Base-by-base conservation (phyloP, 2,329 filamentous ascomycete genomes). In the Pseudogymnoascus sp. region DNA sequence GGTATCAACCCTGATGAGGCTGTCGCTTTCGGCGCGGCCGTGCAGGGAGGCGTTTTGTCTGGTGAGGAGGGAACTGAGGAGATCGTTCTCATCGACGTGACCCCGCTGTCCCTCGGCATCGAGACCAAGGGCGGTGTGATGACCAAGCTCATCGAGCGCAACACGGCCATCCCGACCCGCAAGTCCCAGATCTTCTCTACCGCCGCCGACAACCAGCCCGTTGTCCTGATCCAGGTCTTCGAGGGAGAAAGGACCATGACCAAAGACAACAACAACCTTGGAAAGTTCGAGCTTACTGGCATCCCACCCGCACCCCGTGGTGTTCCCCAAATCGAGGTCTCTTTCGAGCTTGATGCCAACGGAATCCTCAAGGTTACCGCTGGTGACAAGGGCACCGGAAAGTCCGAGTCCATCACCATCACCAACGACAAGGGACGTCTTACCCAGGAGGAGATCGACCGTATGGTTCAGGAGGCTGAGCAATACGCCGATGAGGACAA, bases 381-480 rank as follows among this genome's bases (percentile, higher is more conserved):
- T 69, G 88, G 90, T 73, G 95, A 99, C 80, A 97, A 97, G 89
- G 95, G 93, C 76, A 97, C 93, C 72, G 95, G 95, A 78, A 97
- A 97, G 86, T 87, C 85, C 67, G 92, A 99, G 84, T 92, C 89
- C 67, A 97, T 99, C 78, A 97, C 95, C 71, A 99, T 99, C 76
- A 97, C 90, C 81, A 97, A 99, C 82, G 95, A 99, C 82, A 97
- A 97, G 88, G 95, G 95, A 70, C 93, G 95, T 77, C 88, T 99
- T 61, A 92, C 89, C 72, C 89, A 89, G 74, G 95, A 99, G 71
- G 95, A 99, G 79, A 99, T 99, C 71, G 93, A 97, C 79, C 95
- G 95, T 78, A 99, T 99, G 95, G 92, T 99, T 68, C 88, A 89
- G 70, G 95, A 99, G 81, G 95, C 95, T 65, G 95, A 97, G 87